Percentiles rank a stretch among this genome's conserved stretches.
Evolutionary conservation across 2,329 filamentous ascomycete species (phyloP).

Genomic region (Macrophomina phaseolina): DNA sequence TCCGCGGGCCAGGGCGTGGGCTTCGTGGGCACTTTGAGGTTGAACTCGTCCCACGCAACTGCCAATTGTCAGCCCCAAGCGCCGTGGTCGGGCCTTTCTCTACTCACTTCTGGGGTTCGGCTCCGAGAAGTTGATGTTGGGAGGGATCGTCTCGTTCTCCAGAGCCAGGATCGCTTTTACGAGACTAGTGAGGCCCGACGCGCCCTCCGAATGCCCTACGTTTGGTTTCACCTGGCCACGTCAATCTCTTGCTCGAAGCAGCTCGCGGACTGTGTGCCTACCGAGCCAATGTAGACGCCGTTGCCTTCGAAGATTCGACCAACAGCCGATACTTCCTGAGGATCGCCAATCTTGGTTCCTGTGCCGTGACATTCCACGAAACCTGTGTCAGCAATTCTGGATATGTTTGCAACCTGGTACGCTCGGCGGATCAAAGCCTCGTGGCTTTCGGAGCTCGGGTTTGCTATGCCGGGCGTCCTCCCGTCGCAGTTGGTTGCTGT

Average conservation of each 20-base stretch:
- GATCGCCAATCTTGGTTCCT: slow-evolving; percentile 33
- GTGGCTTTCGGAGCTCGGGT: slow-evolving; percentile 34
- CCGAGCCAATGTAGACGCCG: slow-evolving; percentile 32
- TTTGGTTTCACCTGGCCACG: slow-evolving; percentile 28
- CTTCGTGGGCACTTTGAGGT: slow-evolving; percentile 25
- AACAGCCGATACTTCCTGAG: slow-evolving; percentile 31
- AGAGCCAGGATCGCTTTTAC: slow-evolving; percentile 53
- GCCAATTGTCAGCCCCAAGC: not conserved
- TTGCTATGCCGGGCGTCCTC: slow-evolving; percentile 35
- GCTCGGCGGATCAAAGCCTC: slow-evolving; percentile 39
- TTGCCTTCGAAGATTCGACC: not conserved
- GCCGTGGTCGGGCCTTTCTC: not conserved
- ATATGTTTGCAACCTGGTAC: slow-evolving; percentile 34
- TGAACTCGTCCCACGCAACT: slow-evolving; percentile 28
- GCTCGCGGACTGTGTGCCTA: not conserved
- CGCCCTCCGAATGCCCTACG: slow-evolving; percentile 53
- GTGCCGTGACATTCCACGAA: slow-evolving; percentile 30
- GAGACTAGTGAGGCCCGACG: slow-evolving; percentile 50
- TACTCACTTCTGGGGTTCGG: slow-evolving; percentile 27
- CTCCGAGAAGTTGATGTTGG: slow-evolving; percentile 42
- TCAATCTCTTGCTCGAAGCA: slow-evolving; percentile 8
- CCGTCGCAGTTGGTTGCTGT: slow-evolving; percentile 33
- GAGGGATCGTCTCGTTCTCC: slow-evolving; percentile 48
- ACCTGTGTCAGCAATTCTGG: not conserved
- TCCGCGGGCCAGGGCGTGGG: slow-evolving; percentile 23